phyloP scores from a whole-genome alignment of 176 grass and related monocot genomes.

The Zea luxurians region DNA sequence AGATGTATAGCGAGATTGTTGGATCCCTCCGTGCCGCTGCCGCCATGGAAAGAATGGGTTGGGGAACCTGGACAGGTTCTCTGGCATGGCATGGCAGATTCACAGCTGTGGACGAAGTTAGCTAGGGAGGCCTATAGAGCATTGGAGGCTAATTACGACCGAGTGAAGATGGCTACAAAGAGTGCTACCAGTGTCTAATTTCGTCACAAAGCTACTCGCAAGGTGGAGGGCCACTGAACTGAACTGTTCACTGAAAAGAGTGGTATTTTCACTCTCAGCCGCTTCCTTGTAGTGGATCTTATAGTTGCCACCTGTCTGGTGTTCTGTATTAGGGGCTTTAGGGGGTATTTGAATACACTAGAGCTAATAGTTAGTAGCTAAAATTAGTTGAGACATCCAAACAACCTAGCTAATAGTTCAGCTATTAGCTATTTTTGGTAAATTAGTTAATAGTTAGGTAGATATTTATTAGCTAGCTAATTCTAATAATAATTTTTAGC shows the following conservation, averaged over 20 bases:
- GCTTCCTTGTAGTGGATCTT: background rate
- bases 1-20: constrained; percentile 70
- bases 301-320: background rate
- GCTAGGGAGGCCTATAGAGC: constrained; percentile 60
- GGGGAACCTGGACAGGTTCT: constrained; percentile 66
- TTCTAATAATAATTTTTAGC: no score
- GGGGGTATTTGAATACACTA: no score
- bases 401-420: no score
- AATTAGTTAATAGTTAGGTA: no score
- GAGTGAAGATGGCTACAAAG: constrained; percentile 39
- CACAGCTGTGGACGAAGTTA: constrained; percentile 66
- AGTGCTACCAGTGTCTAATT: background rate
- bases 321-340: background rate
- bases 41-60: constrained; percentile 91
- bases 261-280: background rate
- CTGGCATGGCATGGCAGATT: constrained; percentile 52
- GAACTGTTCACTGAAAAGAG: background rate
- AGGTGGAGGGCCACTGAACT: background rate
- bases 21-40: constrained; percentile 39
- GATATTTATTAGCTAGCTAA: no score
- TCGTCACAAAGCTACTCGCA: constrained; percentile 2
- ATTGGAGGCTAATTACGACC: constrained; percentile 69
- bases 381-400: no score
- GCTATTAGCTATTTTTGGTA: no score
- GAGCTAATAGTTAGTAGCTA: no score